phyloP scores from a whole-genome alignment of 108 stramenopile species.

The Chaetoceros tenuissimus region DNA sequence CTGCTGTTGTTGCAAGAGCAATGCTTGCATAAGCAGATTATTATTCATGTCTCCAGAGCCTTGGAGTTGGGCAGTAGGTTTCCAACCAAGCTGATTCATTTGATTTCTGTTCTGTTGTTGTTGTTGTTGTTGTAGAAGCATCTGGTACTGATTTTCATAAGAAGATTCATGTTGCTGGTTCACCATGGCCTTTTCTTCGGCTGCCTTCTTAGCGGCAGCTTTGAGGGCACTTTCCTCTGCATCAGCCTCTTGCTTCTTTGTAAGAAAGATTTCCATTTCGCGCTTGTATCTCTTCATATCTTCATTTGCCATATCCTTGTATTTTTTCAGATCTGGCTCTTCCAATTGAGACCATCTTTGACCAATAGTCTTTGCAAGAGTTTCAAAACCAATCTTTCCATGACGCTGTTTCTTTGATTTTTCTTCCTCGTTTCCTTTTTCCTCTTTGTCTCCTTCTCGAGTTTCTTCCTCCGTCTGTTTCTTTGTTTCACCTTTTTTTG shows the following conservation, averaged over 20 bases:
- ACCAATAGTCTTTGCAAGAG: conserved; percentile 16
- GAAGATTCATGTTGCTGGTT: too few species aligned
- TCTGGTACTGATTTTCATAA: too few species aligned
- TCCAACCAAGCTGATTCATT: too few species aligned
- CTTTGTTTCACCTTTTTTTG: too few species aligned
- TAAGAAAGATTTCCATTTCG: conserved; percentile 12
- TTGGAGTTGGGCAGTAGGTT: too few species aligned
- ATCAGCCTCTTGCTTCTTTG: background rate
- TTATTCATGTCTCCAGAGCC: background rate
- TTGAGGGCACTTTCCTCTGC: background rate
- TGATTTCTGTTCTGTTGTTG: too few species aligned
- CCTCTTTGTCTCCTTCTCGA: background rate
- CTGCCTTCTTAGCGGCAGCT: background rate
- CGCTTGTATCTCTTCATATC: conserved; percentile 11
- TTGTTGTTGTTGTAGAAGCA: too few species aligned
- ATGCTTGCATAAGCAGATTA: background rate
- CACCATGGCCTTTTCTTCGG: background rate
- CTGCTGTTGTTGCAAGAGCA: background rate
- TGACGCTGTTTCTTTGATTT: background rate
- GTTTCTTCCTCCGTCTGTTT: background rate
- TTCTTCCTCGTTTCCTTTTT: background rate
- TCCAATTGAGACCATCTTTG: conserved; percentile 7
- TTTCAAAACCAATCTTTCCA: conserved; percentile 6
- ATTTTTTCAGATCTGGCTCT: conserved; percentile 2
- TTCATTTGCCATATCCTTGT: conserved; percentile 12